A percentile compares a stretch with the other conserved stretches of the same genome.
phyloP scores from a whole-genome alignment of 257 asterid genomes.

The Nyctanthes arbortristis region DNA sequence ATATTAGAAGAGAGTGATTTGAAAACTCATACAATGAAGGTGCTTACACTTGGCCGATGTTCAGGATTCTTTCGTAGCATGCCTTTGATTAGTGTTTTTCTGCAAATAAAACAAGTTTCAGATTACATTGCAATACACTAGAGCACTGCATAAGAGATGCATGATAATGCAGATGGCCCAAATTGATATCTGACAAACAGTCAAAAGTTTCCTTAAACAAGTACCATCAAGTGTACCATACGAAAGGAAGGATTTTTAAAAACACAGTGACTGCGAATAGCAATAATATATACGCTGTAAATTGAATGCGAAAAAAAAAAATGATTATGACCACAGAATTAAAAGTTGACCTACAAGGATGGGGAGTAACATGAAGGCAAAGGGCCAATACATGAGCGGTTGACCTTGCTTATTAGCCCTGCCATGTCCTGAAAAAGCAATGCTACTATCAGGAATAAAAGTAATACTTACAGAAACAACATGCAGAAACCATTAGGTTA shows the following conservation, averaged over 20 bases:
- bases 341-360: slow-evolving; percentile 61
- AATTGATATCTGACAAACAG: neutral
- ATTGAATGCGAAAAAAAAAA: too few species aligned
- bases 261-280: too few species aligned
- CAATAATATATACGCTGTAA: too few species aligned
- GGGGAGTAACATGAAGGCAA: slow-evolving; percentile 97
- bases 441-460: slow-evolving; percentile 12
- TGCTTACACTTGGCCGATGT: slow-evolving; percentile 89
- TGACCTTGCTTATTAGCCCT: slow-evolving; percentile 92
- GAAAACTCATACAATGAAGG: slow-evolving; percentile 15
- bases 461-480: too few species aligned
- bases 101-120: slow-evolving; percentile 29
- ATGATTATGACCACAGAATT: neutral
- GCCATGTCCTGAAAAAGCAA: slow-evolving; percentile 90
- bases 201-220: neutral
- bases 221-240: neutral
- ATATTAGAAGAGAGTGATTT: neutral
- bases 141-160: neutral
- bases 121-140: neutral
- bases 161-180: neutral
- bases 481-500: neutral
- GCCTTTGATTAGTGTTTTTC: slow-evolving; percentile 87
- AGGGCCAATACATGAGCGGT: slow-evolving; percentile 95
- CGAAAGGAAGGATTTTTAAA: too few species aligned
- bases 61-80: slow-evolving; percentile 98